Conservation (phyloP, 495 filamentous ascomycete species). For the Pseudevernia furfuracea region DNA sequence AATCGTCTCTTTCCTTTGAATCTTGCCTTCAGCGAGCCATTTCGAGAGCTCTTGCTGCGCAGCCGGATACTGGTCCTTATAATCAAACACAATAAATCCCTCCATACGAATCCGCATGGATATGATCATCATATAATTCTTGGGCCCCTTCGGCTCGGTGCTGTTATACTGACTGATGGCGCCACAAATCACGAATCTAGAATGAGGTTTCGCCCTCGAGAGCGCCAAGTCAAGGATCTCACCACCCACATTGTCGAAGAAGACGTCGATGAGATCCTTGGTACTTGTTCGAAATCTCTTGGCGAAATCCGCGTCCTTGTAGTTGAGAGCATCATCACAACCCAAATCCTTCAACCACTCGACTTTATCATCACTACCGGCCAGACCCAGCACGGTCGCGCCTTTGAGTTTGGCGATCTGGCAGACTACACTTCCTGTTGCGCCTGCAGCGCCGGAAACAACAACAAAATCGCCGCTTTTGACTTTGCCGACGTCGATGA, state of each 20-base stretch:
- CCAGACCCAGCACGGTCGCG: constrained; percentile 46
- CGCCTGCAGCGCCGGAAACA: constrained; percentile 61
- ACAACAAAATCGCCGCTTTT: constrained; percentile 56
- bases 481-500: constrained; percentile 50
- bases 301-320: constrained; percentile 36
- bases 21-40: constrained; percentile 47
- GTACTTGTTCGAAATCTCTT: constrained; percentile 41
- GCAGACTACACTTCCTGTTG: constrained; percentile 59
- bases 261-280: constrained; percentile 49
- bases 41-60: constrained; percentile 41
- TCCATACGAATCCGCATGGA: constrained; percentile 36
- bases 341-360: neutral
- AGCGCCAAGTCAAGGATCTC: constrained; percentile 50
- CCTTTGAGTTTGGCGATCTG: constrained; percentile 63
- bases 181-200: constrained; percentile 48
- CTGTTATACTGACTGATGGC: constrained; percentile 16
- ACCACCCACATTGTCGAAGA: constrained; percentile 51
- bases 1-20: constrained; percentile 50
- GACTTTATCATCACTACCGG: constrained; percentile 44
- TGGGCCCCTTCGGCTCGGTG: constrained; percentile 8
- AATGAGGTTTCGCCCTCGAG: constrained; percentile 38
- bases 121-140: constrained; percentile 14
- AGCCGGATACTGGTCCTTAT: constrained; percentile 36
- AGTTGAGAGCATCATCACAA: neutral
- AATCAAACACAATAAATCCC: constrained; percentile 52